Percentiles rank a stretch among this genome's conserved stretches.
These are phyloP conservation scores for Suhomyces kunorum DNA, from an alignment of 1,139 yeast species.

Conservation along the genomic window DNA sequence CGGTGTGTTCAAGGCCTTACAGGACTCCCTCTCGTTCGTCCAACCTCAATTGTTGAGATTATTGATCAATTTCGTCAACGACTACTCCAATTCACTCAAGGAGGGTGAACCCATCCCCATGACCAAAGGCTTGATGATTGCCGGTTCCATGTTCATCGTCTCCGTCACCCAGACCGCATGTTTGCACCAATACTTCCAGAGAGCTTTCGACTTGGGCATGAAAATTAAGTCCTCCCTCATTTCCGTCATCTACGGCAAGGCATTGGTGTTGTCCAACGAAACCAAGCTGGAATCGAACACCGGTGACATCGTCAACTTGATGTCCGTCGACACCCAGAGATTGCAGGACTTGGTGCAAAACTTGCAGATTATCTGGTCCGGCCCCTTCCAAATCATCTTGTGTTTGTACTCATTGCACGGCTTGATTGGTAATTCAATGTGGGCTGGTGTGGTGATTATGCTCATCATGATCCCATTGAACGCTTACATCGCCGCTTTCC, in stretches of 20 bases:
- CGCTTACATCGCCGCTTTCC: constrained; percentile 68
- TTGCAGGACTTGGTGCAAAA: constrained; percentile 87
- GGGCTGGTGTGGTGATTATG: constrained; percentile 93
- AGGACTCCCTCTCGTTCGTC: constrained; percentile 78
- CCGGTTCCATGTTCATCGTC: constrained; percentile 78
- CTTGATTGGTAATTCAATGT: constrained; percentile 86
- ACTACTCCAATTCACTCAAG: constrained; percentile 52
- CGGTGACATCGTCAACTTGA: constrained; percentile 96
- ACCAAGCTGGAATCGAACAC: constrained; percentile 78
- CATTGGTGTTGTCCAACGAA: constrained; percentile 80
- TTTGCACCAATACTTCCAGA: constrained; percentile 90
- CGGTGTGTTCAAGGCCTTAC: constrained; percentile 73
- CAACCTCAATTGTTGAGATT: constrained; percentile 85
- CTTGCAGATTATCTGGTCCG: constrained; percentile 91
- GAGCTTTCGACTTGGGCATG: constrained; percentile 90
- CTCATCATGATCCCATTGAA: constrained; percentile 84
- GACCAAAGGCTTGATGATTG: constrained; percentile 80
- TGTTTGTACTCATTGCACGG: constrained; percentile 78
- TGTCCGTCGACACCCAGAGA: constrained; percentile 97
- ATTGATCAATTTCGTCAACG: constrained; percentile 80
- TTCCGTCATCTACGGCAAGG: constrained; percentile 75
- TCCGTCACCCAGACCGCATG: constrained; percentile 82
- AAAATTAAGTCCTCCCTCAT: constrained; percentile 79
- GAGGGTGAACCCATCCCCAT: constrained; percentile 53
- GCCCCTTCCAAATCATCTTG: constrained; percentile 86